Evolutionary conservation across 2,329 filamentous ascomycete genomes (phyloP).

Genomic region (Monilinia vaccinii-corymbosi): DNA sequence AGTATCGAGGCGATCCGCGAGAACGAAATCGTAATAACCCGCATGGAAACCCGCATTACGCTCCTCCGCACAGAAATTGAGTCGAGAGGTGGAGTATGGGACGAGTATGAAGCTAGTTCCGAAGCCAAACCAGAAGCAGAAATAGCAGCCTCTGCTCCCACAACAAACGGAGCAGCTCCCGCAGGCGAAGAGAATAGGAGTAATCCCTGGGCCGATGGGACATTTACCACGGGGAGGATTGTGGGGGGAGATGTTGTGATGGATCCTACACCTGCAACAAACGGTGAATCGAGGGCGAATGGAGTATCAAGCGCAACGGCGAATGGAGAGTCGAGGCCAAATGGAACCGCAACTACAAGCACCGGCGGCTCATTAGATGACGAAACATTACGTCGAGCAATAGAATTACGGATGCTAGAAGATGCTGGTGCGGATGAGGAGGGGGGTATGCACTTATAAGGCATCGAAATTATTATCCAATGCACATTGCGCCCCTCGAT

Average conservation of each 20-base stretch:
- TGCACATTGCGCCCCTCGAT: not conserved
- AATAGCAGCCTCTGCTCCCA: not conserved
- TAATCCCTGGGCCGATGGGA: slow-evolving; percentile 51
- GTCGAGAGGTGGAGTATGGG: slow-evolving; percentile 45
- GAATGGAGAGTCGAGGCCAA: slow-evolving; percentile 5
- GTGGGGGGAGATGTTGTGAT: slow-evolving; percentile 41
- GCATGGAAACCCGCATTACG: slow-evolving; percentile 58
- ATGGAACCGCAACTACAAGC: slow-evolving; percentile 9
- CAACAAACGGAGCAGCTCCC: slow-evolving; percentile 18
- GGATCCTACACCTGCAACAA: slow-evolving; percentile 25
- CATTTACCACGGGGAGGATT: slow-evolving; percentile 52
- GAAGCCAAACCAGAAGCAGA: slow-evolving; percentile 27
- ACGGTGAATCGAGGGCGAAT: slow-evolving; percentile 7
- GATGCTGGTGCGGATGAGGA: slow-evolving; percentile 39
- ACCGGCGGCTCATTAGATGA: slow-evolving; percentile 44
- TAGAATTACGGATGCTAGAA: slow-evolving; percentile 46
- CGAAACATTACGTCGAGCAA: slow-evolving; percentile 46
- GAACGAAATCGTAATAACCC: slow-evolving; percentile 58
- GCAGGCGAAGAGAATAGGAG: slow-evolving; percentile 17
- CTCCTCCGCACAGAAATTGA: slow-evolving; percentile 56
- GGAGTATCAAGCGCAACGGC: not conserved
- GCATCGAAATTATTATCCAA: not conserved
- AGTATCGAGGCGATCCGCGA: slow-evolving; percentile 62
- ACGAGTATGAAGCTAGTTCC: slow-evolving; percentile 44
- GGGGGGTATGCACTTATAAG: slow-evolving; percentile 54